A percentile compares a stretch with the other conserved stretches of the same genome.
phyloP scores from a whole-genome alignment of 371 early-diverging fungal species.

The Funneliformis caledonium region DNA sequence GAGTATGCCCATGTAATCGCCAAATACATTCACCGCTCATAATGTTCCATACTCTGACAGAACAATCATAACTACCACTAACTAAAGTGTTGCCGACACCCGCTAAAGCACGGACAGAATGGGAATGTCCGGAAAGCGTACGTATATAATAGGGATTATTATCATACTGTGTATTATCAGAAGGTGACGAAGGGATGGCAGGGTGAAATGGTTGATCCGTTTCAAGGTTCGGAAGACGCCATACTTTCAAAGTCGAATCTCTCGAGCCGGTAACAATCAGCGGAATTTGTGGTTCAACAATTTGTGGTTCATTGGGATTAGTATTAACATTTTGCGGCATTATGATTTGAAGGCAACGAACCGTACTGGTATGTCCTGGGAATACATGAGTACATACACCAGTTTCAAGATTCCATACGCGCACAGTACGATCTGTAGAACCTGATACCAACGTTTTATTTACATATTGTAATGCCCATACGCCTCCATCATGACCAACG shows the following conservation, averaged over 20 bases:
- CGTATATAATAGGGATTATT: conserved; percentile 69
- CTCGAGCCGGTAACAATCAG: conserved; percentile 96
- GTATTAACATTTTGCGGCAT: conserved; percentile 71
- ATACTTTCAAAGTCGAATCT: conserved; percentile 93
- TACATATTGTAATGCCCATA: conserved; percentile 95
- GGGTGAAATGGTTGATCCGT: conserved; percentile 58
- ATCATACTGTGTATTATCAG: conserved; percentile 38
- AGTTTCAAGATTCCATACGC: conserved; percentile 95
- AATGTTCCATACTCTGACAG: conserved; percentile 94
- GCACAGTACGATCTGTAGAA: conserved; percentile 96
- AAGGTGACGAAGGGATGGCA: conserved; percentile 40
- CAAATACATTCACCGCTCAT: conserved; percentile 69
- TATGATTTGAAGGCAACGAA: conserved; percentile 90
- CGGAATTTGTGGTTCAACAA: conserved; percentile 68
- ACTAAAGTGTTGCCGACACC: conserved; percentile 87
- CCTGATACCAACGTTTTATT: conserved; percentile 93
- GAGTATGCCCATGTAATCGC: conserved; percentile 81
- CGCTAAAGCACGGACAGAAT: conserved; percentile 94
- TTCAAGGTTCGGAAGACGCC: conserved; percentile 82
- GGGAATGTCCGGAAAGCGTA: conserved; percentile 84
- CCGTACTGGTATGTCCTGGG: conserved; percentile 94
- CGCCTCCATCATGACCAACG: conserved; percentile 96
- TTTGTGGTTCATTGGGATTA: conserved; percentile 44
- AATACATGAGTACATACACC: conserved; percentile 89
- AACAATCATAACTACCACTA: conserved; percentile 95